Evolutionary conservation across 2,329 filamentous ascomycete species (phyloP).

Genomic region (Seiridium unicorne): DNA sequence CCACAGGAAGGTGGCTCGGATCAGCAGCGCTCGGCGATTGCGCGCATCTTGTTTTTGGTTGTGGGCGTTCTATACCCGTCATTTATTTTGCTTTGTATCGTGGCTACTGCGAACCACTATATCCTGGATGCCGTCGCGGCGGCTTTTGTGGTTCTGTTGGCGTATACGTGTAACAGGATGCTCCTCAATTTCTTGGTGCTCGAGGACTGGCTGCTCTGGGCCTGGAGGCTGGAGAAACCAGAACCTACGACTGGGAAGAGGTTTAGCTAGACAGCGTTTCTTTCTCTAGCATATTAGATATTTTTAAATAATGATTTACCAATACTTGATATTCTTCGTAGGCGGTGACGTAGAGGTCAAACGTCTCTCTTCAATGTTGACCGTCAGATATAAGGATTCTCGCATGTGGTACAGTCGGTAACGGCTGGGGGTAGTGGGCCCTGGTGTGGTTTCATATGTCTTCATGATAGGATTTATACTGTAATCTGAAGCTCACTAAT

Average conservation of each 20-base stretch:
- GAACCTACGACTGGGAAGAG: slow-evolving; percentile 43
- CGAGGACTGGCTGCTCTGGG: slow-evolving; percentile 65
- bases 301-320: background rate
- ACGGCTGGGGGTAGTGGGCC: too few relatives aligned
- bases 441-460: too few relatives aligned
- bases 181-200: slow-evolving; percentile 60
- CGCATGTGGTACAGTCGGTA: too few relatives aligned
- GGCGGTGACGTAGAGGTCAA: too few relatives aligned
- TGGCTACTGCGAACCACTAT: slow-evolving; percentile 63
- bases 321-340: too few relatives aligned
- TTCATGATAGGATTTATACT: too few relatives aligned
- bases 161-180: slow-evolving; percentile 51
- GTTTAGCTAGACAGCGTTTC: background rate
- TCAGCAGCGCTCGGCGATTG: slow-evolving; percentile 12
- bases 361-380: too few relatives aligned
- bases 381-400: too few relatives aligned
- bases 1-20: background rate
- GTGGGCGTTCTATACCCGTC: slow-evolving; percentile 50
- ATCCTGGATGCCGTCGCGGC: slow-evolving; percentile 63
- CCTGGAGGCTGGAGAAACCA: slow-evolving; percentile 63
- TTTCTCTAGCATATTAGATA: too few relatives aligned
- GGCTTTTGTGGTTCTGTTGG: slow-evolving; percentile 58
- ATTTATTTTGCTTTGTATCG: slow-evolving; percentile 55
- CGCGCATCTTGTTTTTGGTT: slow-evolving; percentile 15
- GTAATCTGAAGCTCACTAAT: too few relatives aligned